A percentile compares a stretch with the other conserved stretches of the same genome.
These are phyloP conservation scores for Neoconidiobolus thromboides DNA, from an alignment of 371 early-diverging fungal species.

Conservation along the genomic window DNA sequence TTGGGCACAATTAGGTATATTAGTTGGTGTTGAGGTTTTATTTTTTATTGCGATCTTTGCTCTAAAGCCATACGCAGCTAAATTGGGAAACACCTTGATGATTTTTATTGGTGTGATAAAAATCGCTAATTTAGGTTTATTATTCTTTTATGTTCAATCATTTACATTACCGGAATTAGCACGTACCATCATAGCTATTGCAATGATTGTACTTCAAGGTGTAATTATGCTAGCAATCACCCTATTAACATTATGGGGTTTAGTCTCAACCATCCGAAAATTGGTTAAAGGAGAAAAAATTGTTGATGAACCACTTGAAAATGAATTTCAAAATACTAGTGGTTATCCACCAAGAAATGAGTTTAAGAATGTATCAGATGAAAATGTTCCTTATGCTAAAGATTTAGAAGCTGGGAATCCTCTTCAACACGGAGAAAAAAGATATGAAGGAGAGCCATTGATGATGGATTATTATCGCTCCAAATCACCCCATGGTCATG, in stretches of 20 bases:
- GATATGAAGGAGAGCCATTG: no score
- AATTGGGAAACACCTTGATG: background rate
- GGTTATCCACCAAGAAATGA: no score
- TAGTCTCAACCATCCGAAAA: background rate
- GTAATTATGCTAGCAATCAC: background rate
- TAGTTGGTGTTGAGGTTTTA: background rate
- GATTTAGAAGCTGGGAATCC: no score
- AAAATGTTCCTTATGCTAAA: no score
- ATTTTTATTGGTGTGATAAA: slow-evolving; percentile 3
- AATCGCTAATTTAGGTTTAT: background rate
- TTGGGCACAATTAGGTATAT: background rate
- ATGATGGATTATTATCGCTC: no score
- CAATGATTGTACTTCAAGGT: background rate
- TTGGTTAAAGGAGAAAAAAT: background rate
- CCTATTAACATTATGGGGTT: slow-evolving; percentile 1
- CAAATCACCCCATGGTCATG: no score
- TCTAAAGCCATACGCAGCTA: background rate
- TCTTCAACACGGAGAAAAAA: no score
- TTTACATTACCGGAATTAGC: background rate
- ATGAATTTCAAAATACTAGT: no score
- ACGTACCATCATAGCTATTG: background rate
- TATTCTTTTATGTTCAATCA: slow-evolving; percentile 4
- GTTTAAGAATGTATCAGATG: no score
- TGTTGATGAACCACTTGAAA: no score
- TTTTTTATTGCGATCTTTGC: slow-evolving; percentile 1